These are phyloP conservation scores for Pyrenula massariospora DNA, from an alignment of 495 filamentous ascomycete genomes.

Conservation along the genomic window DNA sequence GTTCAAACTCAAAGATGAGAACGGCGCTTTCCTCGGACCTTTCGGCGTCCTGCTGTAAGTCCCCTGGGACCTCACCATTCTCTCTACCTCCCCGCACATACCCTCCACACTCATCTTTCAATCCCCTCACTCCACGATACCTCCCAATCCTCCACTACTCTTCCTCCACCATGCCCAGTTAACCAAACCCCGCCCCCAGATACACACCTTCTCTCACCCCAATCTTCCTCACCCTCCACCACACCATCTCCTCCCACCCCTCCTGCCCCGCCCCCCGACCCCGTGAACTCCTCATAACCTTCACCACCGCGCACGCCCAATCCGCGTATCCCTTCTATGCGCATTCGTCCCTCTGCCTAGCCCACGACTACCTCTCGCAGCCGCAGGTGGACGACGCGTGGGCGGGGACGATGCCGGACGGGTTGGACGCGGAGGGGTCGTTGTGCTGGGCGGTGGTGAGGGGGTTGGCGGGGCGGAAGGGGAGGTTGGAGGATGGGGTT, in stretches of 20 bases:
- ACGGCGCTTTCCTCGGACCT: background rate
- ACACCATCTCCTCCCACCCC: background rate
- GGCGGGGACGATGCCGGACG: background rate
- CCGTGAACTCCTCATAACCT: background rate
- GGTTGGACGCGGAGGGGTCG: background rate
- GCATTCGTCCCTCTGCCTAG: background rate
- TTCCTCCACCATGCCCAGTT: background rate
- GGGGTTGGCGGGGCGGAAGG: background rate
- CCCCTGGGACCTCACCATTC: background rate
- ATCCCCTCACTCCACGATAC: no score
- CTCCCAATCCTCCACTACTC: background rate
- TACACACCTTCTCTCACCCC: background rate
- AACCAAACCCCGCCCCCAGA: background rate
- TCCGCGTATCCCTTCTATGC: background rate
- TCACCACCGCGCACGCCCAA: background rate
- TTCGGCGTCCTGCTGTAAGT: background rate
- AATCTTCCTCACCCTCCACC: background rate
- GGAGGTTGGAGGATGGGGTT: background rate
- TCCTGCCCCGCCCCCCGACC: background rate
- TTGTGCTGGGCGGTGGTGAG: background rate
- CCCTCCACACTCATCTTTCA: background rate
- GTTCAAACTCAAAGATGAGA: background rate
- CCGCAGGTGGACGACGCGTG: background rate
- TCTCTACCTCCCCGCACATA: background rate
- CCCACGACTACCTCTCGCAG: background rate